Percentiles rank a stretch among this genome's conserved stretches.
These are phyloP conservation scores for Fusarium sambucinum DNA, from an alignment of 2,329 filamentous ascomycete genomes.

Conservation along the genomic window DNA sequence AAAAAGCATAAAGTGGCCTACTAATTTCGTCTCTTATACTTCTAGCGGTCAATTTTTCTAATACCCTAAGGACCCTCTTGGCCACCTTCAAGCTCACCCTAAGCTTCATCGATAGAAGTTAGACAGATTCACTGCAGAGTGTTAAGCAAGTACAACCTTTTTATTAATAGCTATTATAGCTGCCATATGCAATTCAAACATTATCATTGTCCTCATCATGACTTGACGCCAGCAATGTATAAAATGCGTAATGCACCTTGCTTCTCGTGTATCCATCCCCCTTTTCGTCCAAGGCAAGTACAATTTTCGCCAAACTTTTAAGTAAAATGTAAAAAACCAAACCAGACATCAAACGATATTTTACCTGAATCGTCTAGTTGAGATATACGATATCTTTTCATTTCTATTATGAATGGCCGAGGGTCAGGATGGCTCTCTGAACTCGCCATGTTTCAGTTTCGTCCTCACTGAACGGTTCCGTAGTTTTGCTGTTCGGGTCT, in stretches of 20 bases:
- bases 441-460: not conserved
- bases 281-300: not conserved
- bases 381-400: not conserved
- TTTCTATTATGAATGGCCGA: not conserved
- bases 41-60: too few relatives aligned
- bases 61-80: too few relatives aligned
- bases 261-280: not conserved
- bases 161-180: not conserved
- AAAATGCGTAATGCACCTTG: not conserved
- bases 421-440: too few relatives aligned
- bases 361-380: not conserved
- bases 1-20: too few relatives aligned
- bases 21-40: too few relatives aligned
- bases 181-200: not conserved
- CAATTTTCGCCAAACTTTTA: not conserved
- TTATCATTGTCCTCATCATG: not conserved
- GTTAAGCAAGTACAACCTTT: not conserved
- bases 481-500: slow-evolving; percentile 29
- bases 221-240: not conserved
- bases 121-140: not conserved
- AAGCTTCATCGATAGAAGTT: too few relatives aligned
- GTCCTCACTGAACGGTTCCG: slow-evolving; percentile 35
- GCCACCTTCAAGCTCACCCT: too few relatives aligned
- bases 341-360: not conserved
- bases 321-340: not conserved